Evolutionary conservation across 2,329 filamentous ascomycete genomes (phyloP).

Genomic region (Aureobasidium sp.): DNA sequence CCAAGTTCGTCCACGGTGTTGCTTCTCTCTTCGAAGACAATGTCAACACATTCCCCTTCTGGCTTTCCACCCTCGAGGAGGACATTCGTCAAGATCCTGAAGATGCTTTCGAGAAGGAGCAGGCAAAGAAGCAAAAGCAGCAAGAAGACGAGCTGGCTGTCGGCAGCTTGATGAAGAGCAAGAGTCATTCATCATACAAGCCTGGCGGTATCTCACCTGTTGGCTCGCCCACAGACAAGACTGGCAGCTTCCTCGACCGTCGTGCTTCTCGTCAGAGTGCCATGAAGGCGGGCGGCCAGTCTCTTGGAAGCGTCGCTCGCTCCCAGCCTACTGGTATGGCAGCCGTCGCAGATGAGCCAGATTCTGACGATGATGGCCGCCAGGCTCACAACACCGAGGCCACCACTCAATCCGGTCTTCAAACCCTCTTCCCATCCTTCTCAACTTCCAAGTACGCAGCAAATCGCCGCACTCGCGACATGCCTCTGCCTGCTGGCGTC

Average conservation of each 20-base stretch:
- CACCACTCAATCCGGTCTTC: constrained; percentile 52
- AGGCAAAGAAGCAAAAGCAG: constrained; percentile 70
- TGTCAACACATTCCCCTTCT: constrained; percentile 94
- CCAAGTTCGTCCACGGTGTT: constrained; percentile 92
- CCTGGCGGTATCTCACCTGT: constrained; percentile 53
- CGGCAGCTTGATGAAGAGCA: constrained; percentile 63
- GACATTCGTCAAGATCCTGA: constrained; percentile 94
- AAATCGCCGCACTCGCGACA: constrained; percentile 43
- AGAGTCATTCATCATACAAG: constrained; percentile 27
- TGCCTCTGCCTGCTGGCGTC: constrained; percentile 75
- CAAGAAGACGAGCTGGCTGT: constrained; percentile 85
- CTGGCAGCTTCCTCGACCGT: not conserved
- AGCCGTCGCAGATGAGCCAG: constrained; percentile 37
- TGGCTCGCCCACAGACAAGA: constrained; percentile 56
- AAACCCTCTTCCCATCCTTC: constrained; percentile 73
- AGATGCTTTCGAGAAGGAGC: constrained; percentile 83
- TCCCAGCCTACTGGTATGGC: constrained; percentile 25
- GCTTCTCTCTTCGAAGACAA: constrained; percentile 87
- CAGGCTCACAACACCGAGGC: constrained; percentile 27
- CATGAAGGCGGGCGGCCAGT: constrained; percentile 19
- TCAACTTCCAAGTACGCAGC: constrained; percentile 70
- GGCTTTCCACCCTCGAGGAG: constrained; percentile 83
- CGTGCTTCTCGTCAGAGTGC: constrained; percentile 13
- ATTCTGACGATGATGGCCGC: constrained; percentile 44
- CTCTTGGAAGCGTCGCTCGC: constrained; percentile 17